Evolutionary conservation across 176 grass and related monocot genomes (phyloP), one percentile per base, ranked within the genome.

Genomic region (Cymbopogon citratus): DNA sequence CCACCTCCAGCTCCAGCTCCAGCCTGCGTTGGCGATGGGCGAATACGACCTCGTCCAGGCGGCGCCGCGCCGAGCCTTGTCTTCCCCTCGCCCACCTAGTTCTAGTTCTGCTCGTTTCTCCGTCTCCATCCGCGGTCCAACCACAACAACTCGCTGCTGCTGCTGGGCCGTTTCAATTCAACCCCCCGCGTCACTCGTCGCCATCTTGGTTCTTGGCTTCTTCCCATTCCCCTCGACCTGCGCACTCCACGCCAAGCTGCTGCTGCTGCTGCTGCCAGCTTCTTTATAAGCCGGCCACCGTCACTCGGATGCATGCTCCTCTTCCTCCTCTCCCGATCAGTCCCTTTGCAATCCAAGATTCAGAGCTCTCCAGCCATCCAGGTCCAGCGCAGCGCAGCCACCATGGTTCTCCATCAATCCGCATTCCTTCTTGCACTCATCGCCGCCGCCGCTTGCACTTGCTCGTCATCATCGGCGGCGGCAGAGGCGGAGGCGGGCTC

Each of bases 401-500:
- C 3, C 63, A 88, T 88, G 86, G 40, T 88, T 84, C 81, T 33
- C 3, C 31, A 66, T 18, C 16, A 26, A n/a, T 18, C 29, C 35
- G 57, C 76, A 6, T 76, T 78, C 61, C 15, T 92, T 26, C 65
- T 76, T 2, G 34, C 81, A 12, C 40, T 82, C 21, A 28, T 84
- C 7, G 33, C 85, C 6, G 62, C 80, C 56, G n/a, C 54, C 7
- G 5, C 54, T 1, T 26, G 23, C 57, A 12, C 18, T 61, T 31
- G 67, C 28, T 18, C 59, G 31, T 33, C 31, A 33, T 33, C 31
- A 4, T 27, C 36, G 23, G 21, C 36, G 23, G 13, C 10, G 24
- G 1, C 36, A 19, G 26, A 66, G 5, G 39, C 78, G 23, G 26
- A 66, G 5, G 39, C 78, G 34, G 19, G 14, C 27, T 43, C 76